Base-by-base conservation (phyloP, 177 flowering plant species). In the Tripterygium wilfordii region DNA sequence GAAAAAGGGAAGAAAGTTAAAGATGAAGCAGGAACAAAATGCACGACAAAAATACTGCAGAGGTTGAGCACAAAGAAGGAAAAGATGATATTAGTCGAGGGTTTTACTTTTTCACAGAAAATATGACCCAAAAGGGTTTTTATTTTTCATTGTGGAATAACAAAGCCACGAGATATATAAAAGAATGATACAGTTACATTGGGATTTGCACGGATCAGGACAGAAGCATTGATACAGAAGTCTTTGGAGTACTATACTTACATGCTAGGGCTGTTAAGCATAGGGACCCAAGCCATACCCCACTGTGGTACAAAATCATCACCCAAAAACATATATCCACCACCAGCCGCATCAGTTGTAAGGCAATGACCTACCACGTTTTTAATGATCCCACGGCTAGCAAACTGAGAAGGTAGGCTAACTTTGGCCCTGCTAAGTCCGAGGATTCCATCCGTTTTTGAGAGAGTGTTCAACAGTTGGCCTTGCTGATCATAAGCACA, bases 401-500 rank as follows among this genome's bases (percentile, higher is more conserved):
- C 83, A 64, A 85, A 62, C 56, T 85, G 90, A 45, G 82, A 76
- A 57, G 85, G 82, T 39, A 85, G 67, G 65, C 95, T 75, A 53
- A 77, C 70, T 67, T 63, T 68, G 21, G 83, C 69, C 39, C 68
- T 68, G 79, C 81, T 75, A 43, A 85, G 75, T 35, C 90, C 88
- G 49, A 85, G 76, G 27, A 83, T 77, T 43, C 90, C 95, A 77
- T 85, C 95, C n/a, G 84, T 80, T 63, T 65, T 77, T 35, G 62
- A 63, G 57, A 83, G 71, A 40, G 88, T 69, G 57, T 55, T 57
- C 45, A 72, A 65, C 43, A 82, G 76, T 37, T 61, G 57, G 28
- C 89, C 89, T 76, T 77, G 83, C 69, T 85, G 95, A 68, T 85
- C 82, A 67, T 85, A 85, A 25, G 77, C 95, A 69, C 95, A 85